Evolutionary conservation across 2,329 filamentous ascomycete genomes (phyloP).

Genomic region (Sarocladium oryzae): DNA sequence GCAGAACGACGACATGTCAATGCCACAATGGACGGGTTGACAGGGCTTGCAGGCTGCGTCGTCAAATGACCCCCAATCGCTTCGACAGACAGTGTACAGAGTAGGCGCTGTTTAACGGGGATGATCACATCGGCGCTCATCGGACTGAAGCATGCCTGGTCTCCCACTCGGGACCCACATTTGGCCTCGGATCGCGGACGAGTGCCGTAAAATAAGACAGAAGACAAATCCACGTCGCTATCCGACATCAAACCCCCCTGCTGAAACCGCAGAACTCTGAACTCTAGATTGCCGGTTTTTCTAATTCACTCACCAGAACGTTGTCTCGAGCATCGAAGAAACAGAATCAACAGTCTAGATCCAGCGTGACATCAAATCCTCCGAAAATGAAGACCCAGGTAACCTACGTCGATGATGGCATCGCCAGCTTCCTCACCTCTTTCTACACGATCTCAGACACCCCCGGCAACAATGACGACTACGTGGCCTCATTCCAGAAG

Average conservation of each 20-base stretch:
- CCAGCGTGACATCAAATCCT: too few species aligned
- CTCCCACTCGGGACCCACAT: constrained; percentile 3
- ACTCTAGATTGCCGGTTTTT: background rate
- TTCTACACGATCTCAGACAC: constrained; percentile 27
- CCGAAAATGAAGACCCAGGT: constrained; percentile 1
- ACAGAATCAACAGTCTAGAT: too few species aligned
- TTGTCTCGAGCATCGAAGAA: too few species aligned
- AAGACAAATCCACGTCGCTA: background rate
- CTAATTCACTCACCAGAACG: background rate
- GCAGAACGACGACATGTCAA: constrained; percentile 8
- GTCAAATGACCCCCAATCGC: too few species aligned
- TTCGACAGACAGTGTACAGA: too few species aligned
- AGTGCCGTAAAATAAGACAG: background rate
- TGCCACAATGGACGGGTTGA: background rate
- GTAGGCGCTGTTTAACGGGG: too few species aligned
- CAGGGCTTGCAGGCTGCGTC: too few species aligned
- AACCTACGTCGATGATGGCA: constrained; percentile 15
- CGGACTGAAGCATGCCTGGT: background rate
- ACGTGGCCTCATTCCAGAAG: constrained; percentile 20
- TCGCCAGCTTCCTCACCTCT: constrained; percentile 20
- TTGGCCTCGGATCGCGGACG: background rate
- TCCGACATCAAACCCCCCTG: background rate
- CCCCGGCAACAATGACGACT: constrained; percentile 21
- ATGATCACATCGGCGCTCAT: background rate
- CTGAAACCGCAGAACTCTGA: background rate